These are phyloP conservation scores for Tylopilus cervinicoccineus DNA, from an alignment of 768 basidiomycete genomes.

Conservation along the genomic window DNA sequence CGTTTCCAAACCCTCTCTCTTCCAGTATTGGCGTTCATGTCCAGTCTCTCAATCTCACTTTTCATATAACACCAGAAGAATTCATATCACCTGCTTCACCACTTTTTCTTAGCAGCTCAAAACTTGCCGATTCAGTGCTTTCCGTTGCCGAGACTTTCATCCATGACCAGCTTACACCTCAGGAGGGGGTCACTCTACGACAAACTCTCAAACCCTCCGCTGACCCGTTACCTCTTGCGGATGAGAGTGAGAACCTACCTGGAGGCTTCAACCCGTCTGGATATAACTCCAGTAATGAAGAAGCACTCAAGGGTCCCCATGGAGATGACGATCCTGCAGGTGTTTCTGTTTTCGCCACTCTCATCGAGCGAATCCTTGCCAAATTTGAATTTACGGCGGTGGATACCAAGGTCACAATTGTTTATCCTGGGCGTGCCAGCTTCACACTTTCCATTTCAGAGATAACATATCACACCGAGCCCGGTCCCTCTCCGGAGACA, in stretches of 20 bases:
- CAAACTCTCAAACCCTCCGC: conserved; percentile 58
- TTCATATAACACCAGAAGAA: conserved; percentile 40
- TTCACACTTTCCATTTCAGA: conserved; percentile 57
- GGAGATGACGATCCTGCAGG: conserved; percentile 63
- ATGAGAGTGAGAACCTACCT: conserved; percentile 48
- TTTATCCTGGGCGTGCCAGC: conserved; percentile 61
- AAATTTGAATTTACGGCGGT: conserved; percentile 74
- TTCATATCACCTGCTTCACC: conserved; percentile 8
- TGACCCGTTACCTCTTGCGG: conserved; percentile 24
- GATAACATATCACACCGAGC: conserved; percentile 51
- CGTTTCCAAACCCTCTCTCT: conserved; percentile 81
- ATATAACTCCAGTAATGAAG: conserved; percentile 30
- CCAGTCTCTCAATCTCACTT: conserved; percentile 64
- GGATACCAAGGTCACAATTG: conserved; percentile 63
- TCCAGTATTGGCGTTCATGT: conserved; percentile 69
- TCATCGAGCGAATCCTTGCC: conserved; percentile 75
- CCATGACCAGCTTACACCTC: conserved; percentile 70
- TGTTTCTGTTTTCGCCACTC: conserved; percentile 73
- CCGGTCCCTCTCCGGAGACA: conserved; percentile 3
- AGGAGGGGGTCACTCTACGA: conserved; percentile 68
- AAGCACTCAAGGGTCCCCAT: conserved; percentile 25
- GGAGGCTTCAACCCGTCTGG: conserved; percentile 64
- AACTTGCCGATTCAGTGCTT: conserved; percentile 74
- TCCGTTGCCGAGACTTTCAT: conserved; percentile 86
- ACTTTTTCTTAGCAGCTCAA: conserved; percentile 24